phyloP scores from a whole-genome alignment of 441 rosid species.

The Gossypium lobatum region DNA sequence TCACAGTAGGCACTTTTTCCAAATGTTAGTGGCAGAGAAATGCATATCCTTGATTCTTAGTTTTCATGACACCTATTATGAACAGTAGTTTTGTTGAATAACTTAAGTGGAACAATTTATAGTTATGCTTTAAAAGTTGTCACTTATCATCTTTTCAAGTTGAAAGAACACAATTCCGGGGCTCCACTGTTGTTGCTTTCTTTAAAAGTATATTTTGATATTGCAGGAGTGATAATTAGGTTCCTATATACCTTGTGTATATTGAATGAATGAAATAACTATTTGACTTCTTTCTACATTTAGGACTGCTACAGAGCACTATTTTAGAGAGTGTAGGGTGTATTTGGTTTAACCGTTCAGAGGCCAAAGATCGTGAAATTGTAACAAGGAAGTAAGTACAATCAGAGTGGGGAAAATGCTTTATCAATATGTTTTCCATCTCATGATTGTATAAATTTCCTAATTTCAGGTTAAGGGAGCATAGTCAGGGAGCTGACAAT shows the following conservation, averaged over 20 bases:
- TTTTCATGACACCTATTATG: neutral
- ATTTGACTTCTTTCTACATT: conserved; percentile 13
- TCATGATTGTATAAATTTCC: conserved; percentile 17
- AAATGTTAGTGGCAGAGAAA: neutral
- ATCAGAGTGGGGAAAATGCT: neutral
- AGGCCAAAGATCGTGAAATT: conserved; percentile 94
- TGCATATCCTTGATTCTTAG: neutral
- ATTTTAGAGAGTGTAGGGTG: conserved; percentile 97
- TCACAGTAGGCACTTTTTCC: neutral
- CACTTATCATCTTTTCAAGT: neutral
- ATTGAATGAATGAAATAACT: neutral
- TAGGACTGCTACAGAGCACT: conserved; percentile 90
- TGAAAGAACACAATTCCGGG: neutral
- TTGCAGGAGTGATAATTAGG: neutral
- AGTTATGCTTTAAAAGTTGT: neutral
- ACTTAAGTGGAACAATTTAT: neutral
- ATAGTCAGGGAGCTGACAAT: conserved; percentile 80
- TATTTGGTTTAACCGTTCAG: conserved; percentile 94
- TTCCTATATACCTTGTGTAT: neutral
- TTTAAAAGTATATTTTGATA: neutral
- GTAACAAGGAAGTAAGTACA: conserved; percentile 76
- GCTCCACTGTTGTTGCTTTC: neutral
- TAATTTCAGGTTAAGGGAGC: conserved; percentile 79
- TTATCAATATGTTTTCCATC: conserved; percentile 8
- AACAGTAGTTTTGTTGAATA: neutral